phyloP scores from a whole-genome alignment of 768 basidiomycete genomes.

The Lyophyllum atratum region DNA sequence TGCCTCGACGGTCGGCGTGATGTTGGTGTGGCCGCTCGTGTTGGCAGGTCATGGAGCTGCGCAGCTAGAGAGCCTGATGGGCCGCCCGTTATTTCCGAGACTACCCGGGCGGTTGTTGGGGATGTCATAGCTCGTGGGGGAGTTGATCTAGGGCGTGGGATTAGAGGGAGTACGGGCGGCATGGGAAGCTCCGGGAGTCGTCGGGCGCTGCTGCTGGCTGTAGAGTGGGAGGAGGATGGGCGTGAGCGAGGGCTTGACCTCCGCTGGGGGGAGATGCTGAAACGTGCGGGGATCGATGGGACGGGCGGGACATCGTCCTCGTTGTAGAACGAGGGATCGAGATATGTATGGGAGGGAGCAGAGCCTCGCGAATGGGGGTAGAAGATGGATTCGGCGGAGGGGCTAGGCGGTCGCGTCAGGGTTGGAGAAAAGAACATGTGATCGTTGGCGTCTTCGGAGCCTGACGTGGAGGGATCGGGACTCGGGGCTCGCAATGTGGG shows the following conservation, averaged over 20 bases:
- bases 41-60: neutral
- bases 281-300: constrained; percentile 36
- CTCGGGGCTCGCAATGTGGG: constrained; percentile 34
- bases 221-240: constrained; percentile 15
- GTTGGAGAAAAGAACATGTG: constrained; percentile 27
- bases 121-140: constrained; percentile 22
- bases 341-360: constrained; percentile 46
- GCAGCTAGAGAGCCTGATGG: neutral
- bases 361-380: constrained; percentile 41
- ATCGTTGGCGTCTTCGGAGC: constrained; percentile 34
- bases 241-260: constrained; percentile 5
- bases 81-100: neutral
- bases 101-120: neutral
- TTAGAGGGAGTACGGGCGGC: constrained; percentile 14
- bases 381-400: constrained; percentile 50
- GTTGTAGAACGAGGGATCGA: constrained; percentile 43
- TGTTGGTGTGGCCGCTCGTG: neutral
- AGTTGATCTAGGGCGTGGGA: constrained; percentile 23
- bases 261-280: constrained; percentile 16
- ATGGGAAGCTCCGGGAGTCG: constrained; percentile 23
- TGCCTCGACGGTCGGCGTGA: constrained; percentile 13
- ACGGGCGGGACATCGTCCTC: constrained; percentile 35
- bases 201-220: constrained; percentile 10
- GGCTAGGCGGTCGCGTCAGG: constrained; percentile 36
- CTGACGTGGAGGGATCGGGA: constrained; percentile 25